Percentiles rank a stretch among this genome's conserved stretches.
phyloP scores from a whole-genome alignment of 768 basidiomycete genomes.

The Kwoniella heveanensis region DNA sequence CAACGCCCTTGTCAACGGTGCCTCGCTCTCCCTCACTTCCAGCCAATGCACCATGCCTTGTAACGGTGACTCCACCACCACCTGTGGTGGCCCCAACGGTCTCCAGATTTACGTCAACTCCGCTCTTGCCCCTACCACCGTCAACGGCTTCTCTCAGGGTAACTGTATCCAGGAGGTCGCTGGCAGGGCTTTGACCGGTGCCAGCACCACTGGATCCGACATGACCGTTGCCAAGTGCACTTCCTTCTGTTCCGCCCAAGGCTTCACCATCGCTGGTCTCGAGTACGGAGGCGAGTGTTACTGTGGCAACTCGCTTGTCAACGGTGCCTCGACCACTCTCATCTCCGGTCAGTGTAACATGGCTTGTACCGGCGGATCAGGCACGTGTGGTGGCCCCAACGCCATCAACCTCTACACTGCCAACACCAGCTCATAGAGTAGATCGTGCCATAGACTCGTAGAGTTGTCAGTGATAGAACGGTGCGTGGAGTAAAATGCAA shows the following conservation, averaged over 20 bases:
- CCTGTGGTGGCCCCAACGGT: slow-evolving; percentile 35
- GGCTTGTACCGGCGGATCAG: slow-evolving; percentile 37
- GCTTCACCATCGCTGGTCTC: slow-evolving; percentile 41
- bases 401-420: slow-evolving; percentile 21
- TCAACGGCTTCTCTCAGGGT: slow-evolving; percentile 21
- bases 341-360: slow-evolving; percentile 34
- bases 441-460: background rate
- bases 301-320: slow-evolving; percentile 38
- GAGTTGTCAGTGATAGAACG: background rate
- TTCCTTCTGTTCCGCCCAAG: slow-evolving; percentile 31
- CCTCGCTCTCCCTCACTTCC: slow-evolving; percentile 29
- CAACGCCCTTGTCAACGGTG: slow-evolving; percentile 27
- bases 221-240: slow-evolving; percentile 43
- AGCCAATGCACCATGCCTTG: slow-evolving; percentile 36
- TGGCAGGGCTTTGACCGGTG: slow-evolving; percentile 47
- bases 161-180: slow-evolving; percentile 39
- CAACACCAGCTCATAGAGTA: background rate
- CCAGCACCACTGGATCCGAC: slow-evolving; percentile 22
- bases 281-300: slow-evolving; percentile 43
- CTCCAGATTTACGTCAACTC: slow-evolving; percentile 24
- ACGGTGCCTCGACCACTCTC: slow-evolving; percentile 30
- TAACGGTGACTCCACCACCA: slow-evolving; percentile 31
- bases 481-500: background rate
- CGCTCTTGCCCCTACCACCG: slow-evolving; percentile 9
- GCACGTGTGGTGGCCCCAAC: slow-evolving; percentile 24